Evolutionary conservation across 1,284 basidiomycete species (phyloP).

Genomic region (Cryptococcus sp.): DNA sequence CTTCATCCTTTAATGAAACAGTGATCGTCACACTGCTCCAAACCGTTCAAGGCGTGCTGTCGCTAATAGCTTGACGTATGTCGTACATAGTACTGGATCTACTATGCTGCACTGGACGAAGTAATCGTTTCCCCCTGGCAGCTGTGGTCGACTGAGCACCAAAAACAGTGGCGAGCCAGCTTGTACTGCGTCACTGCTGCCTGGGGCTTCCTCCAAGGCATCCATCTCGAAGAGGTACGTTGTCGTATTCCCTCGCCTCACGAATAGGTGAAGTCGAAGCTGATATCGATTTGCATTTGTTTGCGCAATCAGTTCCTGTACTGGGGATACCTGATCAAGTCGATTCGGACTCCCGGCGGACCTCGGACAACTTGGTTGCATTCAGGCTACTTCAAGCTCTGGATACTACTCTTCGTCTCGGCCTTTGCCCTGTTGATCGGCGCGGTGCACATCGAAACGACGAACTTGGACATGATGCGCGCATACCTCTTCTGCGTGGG

Average conservation of each 20-base stretch:
- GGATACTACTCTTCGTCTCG: constrained; percentile 18
- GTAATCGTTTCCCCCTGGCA: constrained; percentile 31
- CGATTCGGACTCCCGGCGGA: constrained; percentile 24
- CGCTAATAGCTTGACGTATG: neutral
- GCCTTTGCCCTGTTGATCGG: constrained; percentile 22
- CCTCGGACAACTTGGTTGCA: constrained; percentile 22
- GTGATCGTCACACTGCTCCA: too few species aligned
- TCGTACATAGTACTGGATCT: constrained; percentile 28
- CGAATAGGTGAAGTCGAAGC: neutral
- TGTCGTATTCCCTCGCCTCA: neutral
- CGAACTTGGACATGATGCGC: constrained; percentile 29
- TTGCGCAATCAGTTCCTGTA: constrained; percentile 27
- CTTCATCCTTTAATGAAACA: too few species aligned
- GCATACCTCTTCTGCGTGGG: constrained; percentile 39
- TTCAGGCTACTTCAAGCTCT: constrained; percentile 30
- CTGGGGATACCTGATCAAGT: constrained; percentile 35
- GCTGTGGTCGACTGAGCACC: constrained; percentile 21
- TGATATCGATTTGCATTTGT: neutral
- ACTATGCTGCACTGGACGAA: constrained; percentile 17
- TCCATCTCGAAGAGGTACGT: constrained; percentile 39
- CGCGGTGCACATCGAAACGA: constrained; percentile 26
- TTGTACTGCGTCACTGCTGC: constrained; percentile 30
- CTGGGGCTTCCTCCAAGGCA: constrained; percentile 35
- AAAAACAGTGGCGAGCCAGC: constrained; percentile 15
- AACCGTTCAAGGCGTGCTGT: neutral